These are phyloP conservation scores for Neofusicoccum ribis DNA, from an alignment of 2,329 filamentous ascomycete species.

Conservation along the genomic window DNA sequence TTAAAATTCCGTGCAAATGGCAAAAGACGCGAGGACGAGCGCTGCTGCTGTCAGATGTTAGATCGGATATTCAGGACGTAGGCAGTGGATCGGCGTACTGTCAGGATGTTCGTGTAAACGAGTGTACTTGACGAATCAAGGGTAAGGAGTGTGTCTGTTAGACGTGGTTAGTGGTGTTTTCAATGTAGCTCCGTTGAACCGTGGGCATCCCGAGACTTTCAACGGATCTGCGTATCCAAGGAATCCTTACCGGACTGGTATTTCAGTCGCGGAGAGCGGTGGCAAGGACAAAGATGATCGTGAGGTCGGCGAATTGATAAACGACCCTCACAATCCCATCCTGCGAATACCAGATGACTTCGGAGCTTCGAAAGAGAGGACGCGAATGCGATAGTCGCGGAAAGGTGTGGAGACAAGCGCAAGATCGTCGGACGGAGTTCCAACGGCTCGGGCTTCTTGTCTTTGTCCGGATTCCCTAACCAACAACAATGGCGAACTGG, in stretches of 20 bases:
- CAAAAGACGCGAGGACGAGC: neutral
- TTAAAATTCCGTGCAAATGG: constrained; percentile 1
- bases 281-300: constrained; percentile 16
- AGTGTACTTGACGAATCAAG: constrained; percentile 54
- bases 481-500: constrained; percentile 11
- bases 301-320: constrained; percentile 9
- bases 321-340: constrained; percentile 16
- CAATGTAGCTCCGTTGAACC: neutral
- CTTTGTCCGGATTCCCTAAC: neutral
- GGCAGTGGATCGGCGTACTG: constrained; percentile 21
- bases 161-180: constrained; percentile 23
- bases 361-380: constrained; percentile 28
- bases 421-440: constrained; percentile 20
- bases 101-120: constrained; percentile 46
- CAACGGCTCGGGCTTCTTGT: neutral
- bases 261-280: constrained; percentile 33
- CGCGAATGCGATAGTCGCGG: constrained; percentile 26
- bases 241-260: constrained; percentile 38
- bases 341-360: constrained; percentile 26
- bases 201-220: neutral
- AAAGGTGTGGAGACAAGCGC: constrained; percentile 25
- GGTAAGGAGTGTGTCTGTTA: constrained; percentile 39
- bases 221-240: neutral
- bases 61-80: neutral
- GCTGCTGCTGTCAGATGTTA: constrained; percentile 6